Evolutionary conservation across 371 early-diverging fungal genomes (phyloP).

Genomic region (Lichtheimia ramosa): DNA sequence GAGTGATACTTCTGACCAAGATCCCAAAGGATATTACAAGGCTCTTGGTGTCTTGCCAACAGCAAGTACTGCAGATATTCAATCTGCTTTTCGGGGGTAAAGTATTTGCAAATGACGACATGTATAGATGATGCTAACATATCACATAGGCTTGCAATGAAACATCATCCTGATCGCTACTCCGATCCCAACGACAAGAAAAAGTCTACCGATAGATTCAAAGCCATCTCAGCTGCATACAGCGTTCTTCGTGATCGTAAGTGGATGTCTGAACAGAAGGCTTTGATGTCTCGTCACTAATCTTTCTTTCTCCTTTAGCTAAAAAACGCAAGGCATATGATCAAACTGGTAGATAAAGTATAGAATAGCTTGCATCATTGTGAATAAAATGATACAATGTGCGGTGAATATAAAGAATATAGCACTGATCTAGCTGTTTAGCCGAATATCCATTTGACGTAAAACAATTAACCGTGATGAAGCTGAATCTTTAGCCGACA

Average conservation of each 20-base stretch:
- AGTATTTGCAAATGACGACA: not conserved
- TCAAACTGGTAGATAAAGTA: constrained; percentile 1
- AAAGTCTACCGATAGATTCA: constrained; percentile 54
- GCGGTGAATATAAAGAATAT: no score
- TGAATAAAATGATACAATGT: no score
- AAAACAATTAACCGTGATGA: no score
- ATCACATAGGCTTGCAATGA: constrained; percentile 44
- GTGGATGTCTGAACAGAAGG: no score
- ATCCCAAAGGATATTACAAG: constrained; percentile 54
- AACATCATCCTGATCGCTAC: constrained; percentile 58
- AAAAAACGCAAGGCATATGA: constrained; percentile 22
- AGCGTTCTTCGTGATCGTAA: constrained; percentile 60
- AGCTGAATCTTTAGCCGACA: no score
- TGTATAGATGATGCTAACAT: not conserved
- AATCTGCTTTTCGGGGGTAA: constrained; percentile 61
- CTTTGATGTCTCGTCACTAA: not conserved
- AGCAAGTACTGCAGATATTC: constrained; percentile 57
- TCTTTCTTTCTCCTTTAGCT: constrained; percentile 1
- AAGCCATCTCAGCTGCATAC: constrained; percentile 58
- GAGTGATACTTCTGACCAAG: constrained; percentile 9
- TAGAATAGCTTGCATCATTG: no score
- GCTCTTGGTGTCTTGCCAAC: constrained; percentile 38
- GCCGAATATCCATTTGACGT: no score
- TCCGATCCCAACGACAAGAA: constrained; percentile 52
- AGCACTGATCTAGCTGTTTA: no score